Conservation (phyloP, 2,329 filamentous ascomycete genomes). For the Neofusicoccum sp. region DNA sequence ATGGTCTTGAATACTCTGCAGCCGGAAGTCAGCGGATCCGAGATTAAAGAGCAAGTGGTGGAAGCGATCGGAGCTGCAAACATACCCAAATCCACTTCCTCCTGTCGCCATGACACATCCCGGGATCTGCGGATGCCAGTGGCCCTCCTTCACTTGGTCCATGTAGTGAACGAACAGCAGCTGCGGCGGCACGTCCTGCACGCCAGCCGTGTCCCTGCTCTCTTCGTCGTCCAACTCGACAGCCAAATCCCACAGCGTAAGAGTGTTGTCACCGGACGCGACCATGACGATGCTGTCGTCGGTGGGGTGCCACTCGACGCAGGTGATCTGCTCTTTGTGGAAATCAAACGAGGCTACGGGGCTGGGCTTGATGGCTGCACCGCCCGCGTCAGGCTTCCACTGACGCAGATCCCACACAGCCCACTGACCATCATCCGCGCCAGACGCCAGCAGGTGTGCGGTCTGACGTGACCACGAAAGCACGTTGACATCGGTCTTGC, state of each 20-base stretch:
- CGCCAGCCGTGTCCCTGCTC: constrained; percentile 81
- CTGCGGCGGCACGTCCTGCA: constrained; percentile 89
- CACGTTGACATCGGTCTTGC: constrained; percentile 86
- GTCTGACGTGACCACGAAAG: constrained; percentile 93
- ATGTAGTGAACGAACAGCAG: constrained; percentile 96
- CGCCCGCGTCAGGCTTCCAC: constrained; percentile 71
- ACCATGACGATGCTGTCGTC: constrained; percentile 95
- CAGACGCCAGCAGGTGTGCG: constrained; percentile 83
- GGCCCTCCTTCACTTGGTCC: constrained; percentile 89
- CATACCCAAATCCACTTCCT: constrained; percentile 72
- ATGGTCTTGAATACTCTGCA: constrained; percentile 41
- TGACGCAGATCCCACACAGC: constrained; percentile 93
- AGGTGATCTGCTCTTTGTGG: constrained; percentile 95
- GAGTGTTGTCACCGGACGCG: constrained; percentile 86
- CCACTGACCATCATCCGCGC: constrained; percentile 91
- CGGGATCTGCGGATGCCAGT: constrained; percentile 97
- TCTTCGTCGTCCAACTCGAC: constrained; percentile 98
- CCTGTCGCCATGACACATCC: constrained; percentile 88
- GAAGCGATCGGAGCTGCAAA: constrained; percentile 18
- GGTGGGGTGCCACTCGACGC: constrained; percentile 94
- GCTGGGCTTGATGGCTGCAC: constrained; percentile 56
- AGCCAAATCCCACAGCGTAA: constrained; percentile 94
- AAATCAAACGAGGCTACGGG: constrained; percentile 93
- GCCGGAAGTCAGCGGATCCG: constrained; percentile 20
- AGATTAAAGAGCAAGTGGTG: constrained; percentile 23